A percentile compares a stretch with the other conserved stretches of the same genome.
Evolutionary conservation across 1,139 yeast species (phyloP).

Genomic region (Candida sp.): DNA sequence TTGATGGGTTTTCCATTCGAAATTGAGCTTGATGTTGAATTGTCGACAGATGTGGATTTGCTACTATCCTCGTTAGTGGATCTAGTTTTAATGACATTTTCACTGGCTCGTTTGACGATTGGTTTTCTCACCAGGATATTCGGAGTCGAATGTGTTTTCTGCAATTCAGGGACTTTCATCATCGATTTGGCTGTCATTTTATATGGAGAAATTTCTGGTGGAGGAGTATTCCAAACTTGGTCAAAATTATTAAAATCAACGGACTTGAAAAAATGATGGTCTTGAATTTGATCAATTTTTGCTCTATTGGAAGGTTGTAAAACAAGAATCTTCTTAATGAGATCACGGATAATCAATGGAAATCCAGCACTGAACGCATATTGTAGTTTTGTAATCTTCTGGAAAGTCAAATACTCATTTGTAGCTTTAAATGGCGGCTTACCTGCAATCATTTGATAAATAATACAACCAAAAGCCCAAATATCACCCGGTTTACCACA

Average conservation of each 20-base stretch:
- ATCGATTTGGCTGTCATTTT: conserved; percentile 53
- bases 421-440: conserved; percentile 78
- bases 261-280: conserved; percentile 68
- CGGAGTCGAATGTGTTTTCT: conserved; percentile 20
- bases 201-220: conserved; percentile 77
- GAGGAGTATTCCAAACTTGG: conserved; percentile 63
- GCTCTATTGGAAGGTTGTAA: conserved; percentile 43
- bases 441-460: conserved; percentile 75
- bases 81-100: conserved; percentile 8
- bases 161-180: conserved; percentile 50
- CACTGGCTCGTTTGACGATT: conserved; percentile 7
- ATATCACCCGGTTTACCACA: conserved; percentile 75
- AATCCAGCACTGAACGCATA: conserved; percentile 61
- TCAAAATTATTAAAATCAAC: conserved; percentile 64
- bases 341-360: conserved; percentile 45
- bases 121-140: conserved; percentile 9
- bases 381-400: conserved; percentile 47
- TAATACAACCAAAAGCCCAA: conserved; percentile 82
- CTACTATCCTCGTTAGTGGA: conserved; percentile 3
- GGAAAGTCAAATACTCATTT: conserved; percentile 70
- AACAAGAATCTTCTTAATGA: conserved; percentile 42
- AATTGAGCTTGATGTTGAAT: neutral
- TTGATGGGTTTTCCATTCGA: conserved; percentile 17
- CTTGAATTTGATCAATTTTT: conserved; percentile 33
- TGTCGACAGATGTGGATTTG: conserved; percentile 3